Base-by-base conservation (phyloP, 2,329 filamentous ascomycete genomes). In the Aureobasidium pullulans region DNA sequence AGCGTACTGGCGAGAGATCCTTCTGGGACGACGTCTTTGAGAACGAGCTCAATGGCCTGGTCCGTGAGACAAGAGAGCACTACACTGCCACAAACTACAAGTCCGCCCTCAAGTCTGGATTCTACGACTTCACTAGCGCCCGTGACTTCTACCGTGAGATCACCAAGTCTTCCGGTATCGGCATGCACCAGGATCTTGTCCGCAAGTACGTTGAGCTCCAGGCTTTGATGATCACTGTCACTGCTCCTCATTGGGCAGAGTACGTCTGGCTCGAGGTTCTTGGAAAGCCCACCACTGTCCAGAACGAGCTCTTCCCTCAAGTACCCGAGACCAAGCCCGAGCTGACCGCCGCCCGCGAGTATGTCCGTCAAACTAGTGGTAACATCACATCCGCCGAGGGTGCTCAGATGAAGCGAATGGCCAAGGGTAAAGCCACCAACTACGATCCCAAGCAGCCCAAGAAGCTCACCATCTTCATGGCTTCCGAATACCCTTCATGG, bases 361-460 rank as follows among this genome's bases (percentile, higher is more conserved):
- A 97, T 72, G 87, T 96, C 62, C 85, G 88, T 65, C 75, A 74
- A 31, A 92, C 83, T 11, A 75, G 86, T 40, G 88, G 85, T 62
- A 92, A 85, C 75, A 91, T 97, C 75, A 91, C 87, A 64, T 89
- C 88, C 31, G 89, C 91, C 6, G 93, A 97, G 76, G 87, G 87
- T 15, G 81, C 81, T 61, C 89, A 91, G 73, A 78, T 88, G 66
- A 96, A 96, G 82, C 91, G 89, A 79, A 87, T 95, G 74, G 86
- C 88, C 65, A 97, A 97, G 80, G 94, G 93, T 75, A 96, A 96
- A 78, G 82, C 85, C 64, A 82, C 84, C 7, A 79, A 81, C 16
- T 97, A 95, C 71, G 92, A 99, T 74, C 90, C 92, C 40, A 91
- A 90, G 76, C 88, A 92, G 76, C 85, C 90, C 63, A 97, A 96